These are phyloP conservation scores for Ogataea methanolica DNA, from an alignment of 805 yeast species.

Conservation along the genomic window DNA sequence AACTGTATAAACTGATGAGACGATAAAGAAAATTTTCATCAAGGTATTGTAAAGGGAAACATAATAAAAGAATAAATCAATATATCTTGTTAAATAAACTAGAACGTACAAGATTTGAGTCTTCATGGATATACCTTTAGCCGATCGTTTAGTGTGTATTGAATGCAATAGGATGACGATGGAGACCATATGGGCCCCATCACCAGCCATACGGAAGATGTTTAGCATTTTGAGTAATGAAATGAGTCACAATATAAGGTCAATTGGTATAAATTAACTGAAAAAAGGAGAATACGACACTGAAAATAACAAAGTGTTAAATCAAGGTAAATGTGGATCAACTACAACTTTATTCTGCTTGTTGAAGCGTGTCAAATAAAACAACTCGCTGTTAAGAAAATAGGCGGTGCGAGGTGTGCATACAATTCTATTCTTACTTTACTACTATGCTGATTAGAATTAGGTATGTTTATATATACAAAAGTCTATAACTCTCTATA, in stretches of 20 bases:
- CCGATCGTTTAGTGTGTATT: conserved; percentile 58
- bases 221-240: conserved; percentile 28
- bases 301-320: too few species aligned
- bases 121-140: conserved; percentile 82
- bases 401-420: background rate
- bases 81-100: conserved; percentile 70
- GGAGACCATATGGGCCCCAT: conserved; percentile 76
- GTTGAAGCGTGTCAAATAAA: too few species aligned
- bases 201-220: conserved; percentile 48
- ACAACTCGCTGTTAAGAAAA: background rate
- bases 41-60: conserved; percentile 68
- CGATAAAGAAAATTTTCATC: conserved; percentile 80
- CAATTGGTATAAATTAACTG: too few species aligned
- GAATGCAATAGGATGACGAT: conserved; percentile 71
- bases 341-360: too few species aligned
- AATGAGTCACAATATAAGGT: background rate
- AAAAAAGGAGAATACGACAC: too few species aligned
- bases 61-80: conserved; percentile 55
- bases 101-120: conserved; percentile 76
- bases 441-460: background rate
- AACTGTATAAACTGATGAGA: conserved; percentile 69
- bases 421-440: too few species aligned
- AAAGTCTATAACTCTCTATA: conserved; percentile 16
- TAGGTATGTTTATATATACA: background rate
- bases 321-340: too few species aligned